Base-by-base conservation (phyloP, 1,139 yeast genomes). In the Saccharomyces uvarum region DNA sequence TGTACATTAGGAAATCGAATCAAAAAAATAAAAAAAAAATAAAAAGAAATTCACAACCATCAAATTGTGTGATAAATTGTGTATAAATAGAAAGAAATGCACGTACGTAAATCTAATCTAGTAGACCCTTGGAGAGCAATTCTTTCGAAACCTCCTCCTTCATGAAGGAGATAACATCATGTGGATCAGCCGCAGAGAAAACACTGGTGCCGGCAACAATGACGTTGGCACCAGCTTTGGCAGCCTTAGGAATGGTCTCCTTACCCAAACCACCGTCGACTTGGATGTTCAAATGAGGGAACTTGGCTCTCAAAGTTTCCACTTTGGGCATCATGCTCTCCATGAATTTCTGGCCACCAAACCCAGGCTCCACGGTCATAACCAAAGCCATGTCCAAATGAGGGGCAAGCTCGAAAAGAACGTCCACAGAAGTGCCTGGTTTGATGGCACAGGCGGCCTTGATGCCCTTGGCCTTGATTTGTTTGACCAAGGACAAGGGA, bases 361-460 rank as follows among this genome's bases (percentile, higher is more conserved):
- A 93, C 1, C 99, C 99, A 7, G 99, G 99, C 72, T 93, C 99
- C 48, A 93, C 99, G 2, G 99, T 93, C 99, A 93, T 95, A 53
- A 93, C 86, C 58, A 93, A 78, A 7, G 90, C 93, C 96, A 93
- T 88, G 70, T 95, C 98, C 63, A 93, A 77, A 60, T 82, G 75
- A 54, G 86, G 84, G 32, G 84, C 95, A 61, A 88, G 74, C 31
- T 88, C 93, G 65, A 77, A 84, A 51, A 91, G 78, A 2, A 82
- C 96, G 57, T 87, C 95, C 27, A 88, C 95, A 0, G 95, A 84
- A 1, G 99, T 95, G 33, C 86, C 88, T 53, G 99, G 99, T 72
- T 93, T 93, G 65, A 93, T 78, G 9, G 98, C 96, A 75, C 96
- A 85, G 0, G 96, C 97, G 31, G 91, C 98, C 70, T 83, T 85